Evolutionary conservation across 179 eudicot genomes (phyloP), one percentile per base, ranked within the genome.

Genomic region (Beta corolliflora): DNA sequence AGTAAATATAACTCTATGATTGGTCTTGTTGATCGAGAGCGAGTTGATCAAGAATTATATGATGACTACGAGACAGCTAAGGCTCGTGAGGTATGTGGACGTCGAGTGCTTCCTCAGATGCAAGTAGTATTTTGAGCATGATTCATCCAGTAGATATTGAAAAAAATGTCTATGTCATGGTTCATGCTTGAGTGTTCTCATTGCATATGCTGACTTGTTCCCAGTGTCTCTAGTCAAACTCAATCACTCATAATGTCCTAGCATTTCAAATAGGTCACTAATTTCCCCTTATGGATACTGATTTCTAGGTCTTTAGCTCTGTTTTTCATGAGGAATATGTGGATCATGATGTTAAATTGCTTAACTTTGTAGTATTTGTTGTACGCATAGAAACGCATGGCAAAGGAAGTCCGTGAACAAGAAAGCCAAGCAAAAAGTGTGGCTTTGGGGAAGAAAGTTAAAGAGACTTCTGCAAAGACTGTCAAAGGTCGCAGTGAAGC

Each of bases 1-100:
- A 93, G 91, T 85, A 91, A 88, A 86, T 97, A 90, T 77, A 97
- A 97, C 83, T 87, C 99, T 81, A 91, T 97, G 99, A 94, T 97
- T 88, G 99, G 99, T 87, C 98, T 97, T 71, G 83, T 90, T 84
- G 94, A 97, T 68, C 94, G 92, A 66, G 93, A 94, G 83, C 96
- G 99, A 60, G 85, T 94, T 82, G 98, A 97, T 85, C 90, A 87
- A 82, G 98, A 75, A 69, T 83, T 97, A 12, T 94, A 97, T 85
- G 99, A 90, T 85, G 98, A 94, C 88, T 97, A 79, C 77, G 99
- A 94, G 87, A 87, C 98, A 13, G 87, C 71, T 55, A 94, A 94
- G 85, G 97, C 97, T 81, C 95, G 99, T 83, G 97, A 97, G 98
- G 99, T 96, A n/a, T 76, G 89, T 87, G 71, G 45, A 9, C 79